Percentiles rank a stretch among this genome's conserved stretches.
phyloP scores from a whole-genome alignment of 1,284 basidiomycete genomes.

The Tilletiopsis washingtonensis region DNA sequence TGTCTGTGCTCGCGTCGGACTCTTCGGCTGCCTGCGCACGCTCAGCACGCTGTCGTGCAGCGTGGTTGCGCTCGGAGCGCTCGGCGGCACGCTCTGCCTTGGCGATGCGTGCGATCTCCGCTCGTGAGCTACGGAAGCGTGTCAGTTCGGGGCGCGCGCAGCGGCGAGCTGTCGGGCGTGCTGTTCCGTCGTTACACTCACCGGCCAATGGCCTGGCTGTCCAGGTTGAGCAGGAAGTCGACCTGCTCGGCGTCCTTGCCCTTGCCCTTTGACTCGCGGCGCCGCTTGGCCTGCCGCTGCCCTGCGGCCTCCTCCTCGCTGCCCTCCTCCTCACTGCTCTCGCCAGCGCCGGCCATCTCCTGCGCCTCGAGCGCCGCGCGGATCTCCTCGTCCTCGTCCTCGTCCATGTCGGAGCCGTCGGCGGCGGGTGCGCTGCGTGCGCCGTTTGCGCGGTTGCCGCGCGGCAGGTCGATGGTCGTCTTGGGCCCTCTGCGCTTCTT shows the following conservation, averaged over 20 bases:
- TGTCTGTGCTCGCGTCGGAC: conserved; percentile 9
- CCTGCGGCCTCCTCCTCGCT: background rate
- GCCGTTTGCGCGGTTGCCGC: too few species aligned
- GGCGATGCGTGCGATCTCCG: background rate
- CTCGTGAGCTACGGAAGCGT: conserved; percentile 1
- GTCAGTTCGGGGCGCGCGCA: too few species aligned
- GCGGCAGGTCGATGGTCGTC: too few species aligned
- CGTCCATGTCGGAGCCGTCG: too few species aligned
- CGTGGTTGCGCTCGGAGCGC: background rate
- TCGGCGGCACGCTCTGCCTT: conserved; percentile 1
- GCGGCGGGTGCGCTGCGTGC: too few species aligned
- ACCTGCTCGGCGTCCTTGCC: background rate
- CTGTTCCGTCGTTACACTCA: background rate
- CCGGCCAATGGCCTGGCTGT: conserved; percentile 1
- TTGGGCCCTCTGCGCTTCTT: too few species aligned
- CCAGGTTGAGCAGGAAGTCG: conserved; percentile 3
- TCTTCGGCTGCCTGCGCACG: background rate
- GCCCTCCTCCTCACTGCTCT: background rate
- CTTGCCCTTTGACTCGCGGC: background rate
- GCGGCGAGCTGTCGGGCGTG: too few species aligned
- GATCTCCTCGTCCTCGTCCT: background rate
- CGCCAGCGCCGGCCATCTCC: conserved; percentile 1
- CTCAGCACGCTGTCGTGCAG: background rate
- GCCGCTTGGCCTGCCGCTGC: background rate
- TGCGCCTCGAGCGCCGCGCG: background rate